Percentiles rank a stretch among this genome's conserved stretches.
Evolutionary conservation across 306 rosid species (phyloP).

Genomic region (Quercus robur): DNA sequence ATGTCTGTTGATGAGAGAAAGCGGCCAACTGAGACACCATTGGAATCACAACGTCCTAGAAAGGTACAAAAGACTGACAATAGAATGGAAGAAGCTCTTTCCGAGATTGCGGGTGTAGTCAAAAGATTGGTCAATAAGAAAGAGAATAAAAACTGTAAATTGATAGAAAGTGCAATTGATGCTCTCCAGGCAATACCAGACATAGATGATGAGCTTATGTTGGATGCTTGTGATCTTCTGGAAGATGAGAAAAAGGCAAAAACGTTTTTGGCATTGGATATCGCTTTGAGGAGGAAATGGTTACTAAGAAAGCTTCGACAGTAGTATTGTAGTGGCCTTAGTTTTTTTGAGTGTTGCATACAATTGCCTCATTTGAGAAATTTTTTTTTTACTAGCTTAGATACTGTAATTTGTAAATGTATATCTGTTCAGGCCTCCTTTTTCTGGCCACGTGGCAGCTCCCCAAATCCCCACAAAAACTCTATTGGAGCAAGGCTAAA

Average conservation of each 20-base stretch:
- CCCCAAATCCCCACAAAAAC: too few relatives aligned
- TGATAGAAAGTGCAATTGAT: constrained; percentile 52
- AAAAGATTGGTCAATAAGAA: constrained; percentile 36
- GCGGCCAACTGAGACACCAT: constrained; percentile 18
- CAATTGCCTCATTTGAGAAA: neutral
- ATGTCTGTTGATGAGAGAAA: constrained; percentile 26
- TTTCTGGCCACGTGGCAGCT: too few relatives aligned
- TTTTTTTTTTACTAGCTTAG: neutral
- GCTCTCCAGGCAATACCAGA: constrained; percentile 66
- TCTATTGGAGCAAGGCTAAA: too few relatives aligned
- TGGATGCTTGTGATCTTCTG: constrained; percentile 74
- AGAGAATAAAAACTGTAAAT: constrained; percentile 23
- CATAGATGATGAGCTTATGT: constrained; percentile 62
- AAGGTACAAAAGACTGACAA: constrained; percentile 30
- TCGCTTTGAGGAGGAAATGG: constrained; percentile 64
- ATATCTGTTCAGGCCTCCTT: neutral
- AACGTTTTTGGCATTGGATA: constrained; percentile 61
- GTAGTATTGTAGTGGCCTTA: neutral
- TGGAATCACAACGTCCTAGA: constrained; percentile 5
- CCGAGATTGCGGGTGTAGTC: constrained; percentile 61
- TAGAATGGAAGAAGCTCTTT: constrained; percentile 43
- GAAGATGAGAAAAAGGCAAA: constrained; percentile 69
- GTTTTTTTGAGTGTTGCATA: neutral
- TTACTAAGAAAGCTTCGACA: constrained; percentile 65
- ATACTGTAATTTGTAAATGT: neutral